Evolutionary conservation across 768 basidiomycete genomes (phyloP).

Genomic region (Phanerodontia chrysosporium): DNA sequence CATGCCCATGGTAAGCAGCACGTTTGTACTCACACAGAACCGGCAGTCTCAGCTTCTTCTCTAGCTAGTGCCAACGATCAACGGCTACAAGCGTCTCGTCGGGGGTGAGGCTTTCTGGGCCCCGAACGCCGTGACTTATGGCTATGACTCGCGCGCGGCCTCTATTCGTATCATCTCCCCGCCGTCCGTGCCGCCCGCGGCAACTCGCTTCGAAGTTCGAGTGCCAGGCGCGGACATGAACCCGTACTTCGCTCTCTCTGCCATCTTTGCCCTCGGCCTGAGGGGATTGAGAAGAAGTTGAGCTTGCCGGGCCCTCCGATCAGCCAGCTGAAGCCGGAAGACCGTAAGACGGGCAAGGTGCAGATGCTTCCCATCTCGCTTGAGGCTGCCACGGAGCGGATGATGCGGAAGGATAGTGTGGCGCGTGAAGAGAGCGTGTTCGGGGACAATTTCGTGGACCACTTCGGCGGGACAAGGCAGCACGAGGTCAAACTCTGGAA

Average conservation of each 20-base stretch:
- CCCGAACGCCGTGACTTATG: constrained; percentile 89
- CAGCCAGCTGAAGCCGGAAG: constrained; percentile 49
- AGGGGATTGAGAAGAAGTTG: constrained; percentile 83
- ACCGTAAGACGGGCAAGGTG: constrained; percentile 54
- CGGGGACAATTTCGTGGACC: constrained; percentile 89
- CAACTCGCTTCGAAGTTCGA: constrained; percentile 89
- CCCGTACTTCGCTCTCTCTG: constrained; percentile 83
- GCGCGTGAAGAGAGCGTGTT: constrained; percentile 75
- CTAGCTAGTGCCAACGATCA: constrained; percentile 85
- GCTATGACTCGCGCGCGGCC: constrained; percentile 92
- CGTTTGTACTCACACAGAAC: too few relatives aligned
- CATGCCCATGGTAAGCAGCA: constrained; percentile 69
- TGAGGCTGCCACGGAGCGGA: constrained; percentile 71
- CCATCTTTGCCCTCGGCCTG: constrained; percentile 83
- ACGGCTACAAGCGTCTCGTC: constrained; percentile 95
- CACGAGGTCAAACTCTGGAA: constrained; percentile 88
- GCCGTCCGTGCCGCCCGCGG: constrained; percentile 74
- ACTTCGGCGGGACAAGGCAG: constrained; percentile 91
- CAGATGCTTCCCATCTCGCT: constrained; percentile 75
- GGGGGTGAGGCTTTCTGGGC: constrained; percentile 95
- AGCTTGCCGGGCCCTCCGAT: constrained; percentile 69
- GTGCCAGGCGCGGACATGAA: constrained; percentile 98
- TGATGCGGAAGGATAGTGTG: constrained; percentile 74
- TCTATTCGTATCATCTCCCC: constrained; percentile 91
- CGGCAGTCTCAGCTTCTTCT: neutral